Percentiles rank a stretch among this genome's conserved stretches.
These are phyloP conservation scores for Cladosporium sp. DNA, from an alignment of 2,329 filamentous ascomycete genomes.

Conservation along the genomic window DNA sequence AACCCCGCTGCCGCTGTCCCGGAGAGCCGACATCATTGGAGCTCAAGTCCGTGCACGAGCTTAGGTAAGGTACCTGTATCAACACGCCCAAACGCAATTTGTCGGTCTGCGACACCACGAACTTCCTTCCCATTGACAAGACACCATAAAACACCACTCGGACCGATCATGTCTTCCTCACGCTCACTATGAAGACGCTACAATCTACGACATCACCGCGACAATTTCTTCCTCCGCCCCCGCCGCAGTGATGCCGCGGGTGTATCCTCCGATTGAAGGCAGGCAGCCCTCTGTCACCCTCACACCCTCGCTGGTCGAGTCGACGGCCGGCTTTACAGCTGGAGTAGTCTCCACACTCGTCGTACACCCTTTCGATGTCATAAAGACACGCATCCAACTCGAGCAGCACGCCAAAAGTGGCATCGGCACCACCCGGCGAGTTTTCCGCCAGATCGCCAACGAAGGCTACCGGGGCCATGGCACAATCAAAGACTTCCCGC, in stretches of 20 bases:
- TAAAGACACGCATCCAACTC: constrained; percentile 89
- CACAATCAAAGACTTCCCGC: background rate
- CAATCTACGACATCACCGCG: background rate
- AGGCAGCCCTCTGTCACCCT: constrained; percentile 55
- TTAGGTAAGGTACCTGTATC: background rate
- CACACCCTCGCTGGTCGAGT: constrained; percentile 80
- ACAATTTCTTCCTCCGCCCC: constrained; percentile 19
- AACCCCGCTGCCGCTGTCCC: background rate
- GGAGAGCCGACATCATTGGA: background rate
- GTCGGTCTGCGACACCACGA: constrained; percentile 8
- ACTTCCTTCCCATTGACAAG: background rate
- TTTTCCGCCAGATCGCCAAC: constrained; percentile 33
- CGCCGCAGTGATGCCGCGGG: constrained; percentile 47
- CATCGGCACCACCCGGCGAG: constrained; percentile 32
- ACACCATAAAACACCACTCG: background rate
- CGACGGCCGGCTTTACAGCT: constrained; percentile 84
- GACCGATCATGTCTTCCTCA: background rate
- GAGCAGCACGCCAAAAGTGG: constrained; percentile 29
- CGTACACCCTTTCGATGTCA: constrained; percentile 89
- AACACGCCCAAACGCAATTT: constrained; percentile 1
- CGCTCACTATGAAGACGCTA: constrained; percentile 7
- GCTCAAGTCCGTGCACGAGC: background rate
- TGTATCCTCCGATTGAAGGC: constrained; percentile 51
- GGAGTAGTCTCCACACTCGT: constrained; percentile 83
- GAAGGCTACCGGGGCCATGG: constrained; percentile 25